Base-by-base conservation (phyloP, 129 eudicot species). In the Artemisia annua region DNA sequence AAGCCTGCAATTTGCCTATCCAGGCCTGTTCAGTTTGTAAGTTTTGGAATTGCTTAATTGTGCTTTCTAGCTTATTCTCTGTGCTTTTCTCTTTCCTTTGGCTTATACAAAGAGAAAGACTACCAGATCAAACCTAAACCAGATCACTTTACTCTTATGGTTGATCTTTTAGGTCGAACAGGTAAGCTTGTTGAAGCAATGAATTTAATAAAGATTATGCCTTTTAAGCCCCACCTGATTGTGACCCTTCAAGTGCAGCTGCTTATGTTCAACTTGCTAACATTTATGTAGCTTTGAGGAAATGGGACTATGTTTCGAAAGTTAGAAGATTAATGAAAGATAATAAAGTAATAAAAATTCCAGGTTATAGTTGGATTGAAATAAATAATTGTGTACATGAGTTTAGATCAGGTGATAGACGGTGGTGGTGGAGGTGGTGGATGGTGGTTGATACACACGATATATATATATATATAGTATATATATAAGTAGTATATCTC, bases 361-460 rank as follows among this genome's bases (percentile, higher is more conserved):
- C 98, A 0, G 98, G 96, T 59, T 87, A 81, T 78, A 89, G 98
- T 65, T 92, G 91, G 98, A 92, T 85, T 69, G 98, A 92, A 81
- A 60, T 89, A 51, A 82, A 78, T 72, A 80, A 61, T 43, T 79
- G 65, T 16, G 87, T 89, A 58, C 98, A 92, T 20, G 98, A 89
- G 81, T 92, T 89, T 66, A 85, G 91, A 78, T 89, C 96, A 11
- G 77, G 89, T 14, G 96, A 87, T 69, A 80, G 83, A 79, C n/a
- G n/a, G n/a, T n/a, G n/a, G n/a, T n/a, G n/a, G n/a, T n/a, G n/a
- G n/a, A n/a, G n/a, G n/a, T n/a, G n/a, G n/a, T n/a, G n/a, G n/a
- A n/a, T n/a, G n/a, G n/a, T n/a, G n/a, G n/a, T n/a, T n/a, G n/a
- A n/a, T n/a, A n/a, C n/a, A n/a, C n/a, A n/a, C n/a, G n/a, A n/a